Evolutionary conservation across 192 early-diverging fungal genomes (phyloP), one percentile per base, ranked within the genome.

Genomic region (Umbelopsis sp.): DNA sequence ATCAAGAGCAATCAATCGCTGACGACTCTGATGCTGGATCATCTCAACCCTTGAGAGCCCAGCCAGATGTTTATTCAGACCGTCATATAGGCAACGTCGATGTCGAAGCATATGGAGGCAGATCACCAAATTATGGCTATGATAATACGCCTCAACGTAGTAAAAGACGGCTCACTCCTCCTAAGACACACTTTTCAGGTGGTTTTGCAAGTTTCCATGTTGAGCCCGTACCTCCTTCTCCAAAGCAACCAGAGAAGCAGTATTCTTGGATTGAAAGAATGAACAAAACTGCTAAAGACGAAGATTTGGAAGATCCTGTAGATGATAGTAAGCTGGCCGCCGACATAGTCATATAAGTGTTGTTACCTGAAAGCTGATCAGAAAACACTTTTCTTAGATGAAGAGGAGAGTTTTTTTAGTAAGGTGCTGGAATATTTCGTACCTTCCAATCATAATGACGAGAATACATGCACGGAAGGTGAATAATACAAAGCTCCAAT

Each of bases 191-290:
- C 12, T 25, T 52, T 52, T 52, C 51, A 25, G 25, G 51, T 25
- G 22, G 25, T 23, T 25, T 52, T 25, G 21, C 22, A 22, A 52
- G 25, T 41, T 41, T 41, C 10, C 37, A 52, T 4, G 51, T 25
- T 13, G 21, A 37, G 30, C 10, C 30, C 6, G 30, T 35, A 35
- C 30, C 30, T 0, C 1, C 27, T 16, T 5, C 51, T 52, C 51
- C 21, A 13, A 10, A 52, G 21, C 20, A 7, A 25, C 22, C 51
- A 5, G 0, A 52, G 6, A 52, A 52, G 51, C 21, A 52, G 51
- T 52, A 52, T 52, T 52, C 51, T 52, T 52, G 51, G 51, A 52
- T 52, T 52, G 51, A 52, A 2, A 13, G 13, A 52, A 25, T 52
- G 13, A 52, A 52, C 51, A 21, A 52, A 0, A 23, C 51, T 0